Base-by-base conservation (phyloP, 495 filamentous ascomycete species). In the Rhizodiscina lignyota region DNA sequence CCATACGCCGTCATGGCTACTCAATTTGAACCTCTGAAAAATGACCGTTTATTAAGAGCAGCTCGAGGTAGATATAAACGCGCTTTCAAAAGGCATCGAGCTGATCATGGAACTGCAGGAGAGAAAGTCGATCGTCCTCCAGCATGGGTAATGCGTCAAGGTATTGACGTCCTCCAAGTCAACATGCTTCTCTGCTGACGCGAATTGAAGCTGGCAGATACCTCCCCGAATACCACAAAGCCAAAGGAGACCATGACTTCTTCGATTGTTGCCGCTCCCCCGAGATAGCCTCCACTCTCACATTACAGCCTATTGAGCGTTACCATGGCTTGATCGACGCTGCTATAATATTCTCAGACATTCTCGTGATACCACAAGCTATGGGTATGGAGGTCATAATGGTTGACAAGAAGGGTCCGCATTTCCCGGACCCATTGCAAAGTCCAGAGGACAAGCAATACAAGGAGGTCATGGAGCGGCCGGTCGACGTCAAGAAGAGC, bases 141-240 rank as follows among this genome's bases (percentile, higher is more conserved):
- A 32, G 79, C 89, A 60, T 97, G 89, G 91, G 83, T 96, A 49
- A 96, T 97, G 89, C 79, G 89, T 58, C 89, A 94, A 73, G 85
- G 85, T 86, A 63, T 46, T 52, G n/a, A n/a, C n/a, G n/a, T n/a
- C n/a, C n/a, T n/a, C n/a, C n/a, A n/a, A n/a, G n/a, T n/a, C n/a
- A n/a, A n/a, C n/a, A n/a, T n/a, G n/a, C n/a, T n/a, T n/a, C n/a
- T n/a, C n/a, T n/a, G n/a, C n/a, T n/a, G n/a, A n/a, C n/a, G n/a
- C n/a, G n/a, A n/a, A n/a, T 22, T 36, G 40, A 42, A 93, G 89
- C 89, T 51, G 89, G 89, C 40, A 79, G 89, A 49, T 96, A 97
- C 55, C 83, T 97, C 32, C 89, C 89, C 32, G 89, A 97, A 55
- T 97, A 97, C 58, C 87, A 97, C 50, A 66, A 87, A 64, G 84